phyloP scores from a whole-genome alignment of 176 grass and related monocot species.

The Coix lacrymajobi region DNA sequence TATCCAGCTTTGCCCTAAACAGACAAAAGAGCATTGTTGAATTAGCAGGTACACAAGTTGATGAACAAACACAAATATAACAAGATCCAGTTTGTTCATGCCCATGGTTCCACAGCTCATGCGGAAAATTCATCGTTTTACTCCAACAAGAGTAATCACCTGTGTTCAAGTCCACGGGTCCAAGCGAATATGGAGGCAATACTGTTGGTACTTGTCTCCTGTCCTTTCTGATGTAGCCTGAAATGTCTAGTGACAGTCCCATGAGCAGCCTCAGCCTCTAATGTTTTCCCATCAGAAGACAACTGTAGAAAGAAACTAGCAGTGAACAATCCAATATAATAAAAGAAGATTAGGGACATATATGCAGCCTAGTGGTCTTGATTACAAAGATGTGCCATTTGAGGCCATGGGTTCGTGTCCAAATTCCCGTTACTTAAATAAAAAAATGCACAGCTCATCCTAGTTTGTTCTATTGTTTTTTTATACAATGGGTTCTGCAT shows the following conservation, averaged over 20 bases:
- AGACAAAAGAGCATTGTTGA: background rate
- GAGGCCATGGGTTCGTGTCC: background rate
- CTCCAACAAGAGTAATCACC: slow-evolving; percentile 36
- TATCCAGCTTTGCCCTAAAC: slow-evolving; percentile 87
- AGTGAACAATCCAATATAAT: slow-evolving; percentile 21
- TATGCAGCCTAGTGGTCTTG: background rate
- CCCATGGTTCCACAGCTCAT: background rate
- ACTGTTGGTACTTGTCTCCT: slow-evolving; percentile 98
- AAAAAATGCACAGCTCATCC: background rate
- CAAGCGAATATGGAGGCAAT: slow-evolving; percentile 99
- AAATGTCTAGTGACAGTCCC: slow-evolving; percentile 95
- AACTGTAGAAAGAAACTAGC: slow-evolving; percentile 48
- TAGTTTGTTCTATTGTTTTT: background rate
- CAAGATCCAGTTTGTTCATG: background rate
- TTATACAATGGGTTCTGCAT: slow-evolving; percentile 1
- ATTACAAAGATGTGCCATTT: background rate
- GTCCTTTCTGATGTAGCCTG: slow-evolving; percentile 82
- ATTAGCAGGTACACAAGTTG: background rate
- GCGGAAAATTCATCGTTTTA: background rate
- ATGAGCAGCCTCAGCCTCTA: slow-evolving; percentile 97
- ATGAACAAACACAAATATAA: background rate
- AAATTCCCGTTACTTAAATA: background rate
- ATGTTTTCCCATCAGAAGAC: slow-evolving; percentile 90
- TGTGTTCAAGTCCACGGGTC: slow-evolving; percentile 92
- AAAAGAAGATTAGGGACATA: background rate